These are phyloP conservation scores for Lasiodiplodia citricola DNA, from an alignment of 2,329 filamentous ascomycete species.

Conservation along the genomic window DNA sequence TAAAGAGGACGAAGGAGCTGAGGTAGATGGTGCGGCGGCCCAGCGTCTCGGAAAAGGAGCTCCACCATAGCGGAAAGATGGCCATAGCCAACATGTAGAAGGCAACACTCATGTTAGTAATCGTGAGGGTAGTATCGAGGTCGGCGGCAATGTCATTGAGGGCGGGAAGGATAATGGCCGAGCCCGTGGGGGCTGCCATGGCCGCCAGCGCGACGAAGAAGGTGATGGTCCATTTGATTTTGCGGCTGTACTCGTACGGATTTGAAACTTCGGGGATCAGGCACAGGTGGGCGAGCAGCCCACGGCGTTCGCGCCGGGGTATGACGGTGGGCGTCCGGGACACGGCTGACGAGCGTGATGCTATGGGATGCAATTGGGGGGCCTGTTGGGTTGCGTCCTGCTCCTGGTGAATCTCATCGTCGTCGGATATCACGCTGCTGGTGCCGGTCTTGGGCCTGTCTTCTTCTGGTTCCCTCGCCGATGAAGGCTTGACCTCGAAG, in stretches of 20 bases:
- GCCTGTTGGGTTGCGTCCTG: conserved; percentile 31
- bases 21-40: conserved; percentile 46
- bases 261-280: conserved; percentile 79
- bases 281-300: conserved; percentile 72
- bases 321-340: conserved; percentile 53
- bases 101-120: conserved; percentile 48
- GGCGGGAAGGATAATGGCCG: conserved; percentile 74
- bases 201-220: conserved; percentile 77
- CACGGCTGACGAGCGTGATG: conserved; percentile 37
- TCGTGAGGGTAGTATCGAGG: conserved; percentile 39
- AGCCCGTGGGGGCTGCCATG: conserved; percentile 80
- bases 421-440: conserved; percentile 31
- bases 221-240: conserved; percentile 85
- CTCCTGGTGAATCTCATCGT: neutral
- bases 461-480: conserved; percentile 8
- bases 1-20: conserved; percentile 41
- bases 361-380: conserved; percentile 29
- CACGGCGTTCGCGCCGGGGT: conserved; percentile 65
- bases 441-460: conserved; percentile 33
- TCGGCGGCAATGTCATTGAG: conserved; percentile 41
- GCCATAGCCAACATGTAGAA: conserved; percentile 50
- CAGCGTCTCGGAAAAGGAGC: conserved; percentile 43
- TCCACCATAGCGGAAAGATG: conserved; percentile 50
- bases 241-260: conserved; percentile 73
- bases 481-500: conserved; percentile 1